phyloP scores from a whole-genome alignment of 495 filamentous ascomycete species.

The Penicillium samsonianum region DNA sequence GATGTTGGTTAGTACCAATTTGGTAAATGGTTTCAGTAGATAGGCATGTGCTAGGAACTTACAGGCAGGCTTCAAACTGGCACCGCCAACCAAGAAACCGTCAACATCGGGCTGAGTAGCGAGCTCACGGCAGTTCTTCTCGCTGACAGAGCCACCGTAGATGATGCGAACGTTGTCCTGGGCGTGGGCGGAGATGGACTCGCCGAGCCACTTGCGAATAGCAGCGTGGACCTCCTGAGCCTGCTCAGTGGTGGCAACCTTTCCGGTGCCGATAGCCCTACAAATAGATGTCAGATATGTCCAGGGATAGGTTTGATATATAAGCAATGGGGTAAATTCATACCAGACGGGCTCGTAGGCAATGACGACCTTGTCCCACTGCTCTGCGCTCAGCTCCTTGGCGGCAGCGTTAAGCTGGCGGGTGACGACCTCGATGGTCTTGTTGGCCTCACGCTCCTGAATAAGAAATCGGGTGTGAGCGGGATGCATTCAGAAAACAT shows the following conservation, averaged over 20 bases:
- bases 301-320: background rate
- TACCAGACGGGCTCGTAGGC: slow-evolving; percentile 99
- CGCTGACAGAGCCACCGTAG: slow-evolving; percentile 94
- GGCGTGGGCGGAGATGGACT: slow-evolving; percentile 67
- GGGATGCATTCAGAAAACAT: slow-evolving; percentile 19
- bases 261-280: slow-evolving; percentile 93
- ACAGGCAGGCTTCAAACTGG: slow-evolving; percentile 98
- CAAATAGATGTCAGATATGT: slow-evolving; percentile 12
- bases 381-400: slow-evolving; percentile 61
- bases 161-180: slow-evolving; percentile 83
- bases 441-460: slow-evolving; percentile 77
- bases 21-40: background rate
- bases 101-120: slow-evolving; percentile 92
- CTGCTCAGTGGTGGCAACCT: slow-evolving; percentile 91
- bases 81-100: slow-evolving; percentile 96
- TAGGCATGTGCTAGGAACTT: slow-evolving; percentile 41
- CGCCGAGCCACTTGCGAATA: slow-evolving; percentile 84
- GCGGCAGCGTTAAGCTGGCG: slow-evolving; percentile 69
- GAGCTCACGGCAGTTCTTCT: slow-evolving; percentile 96
- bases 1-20: slow-evolving; percentile 17
- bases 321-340: slow-evolving; percentile 13
- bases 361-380: slow-evolving; percentile 93
- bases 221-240: slow-evolving; percentile 93
- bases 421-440: slow-evolving; percentile 91
- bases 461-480: slow-evolving; percentile 33